These are phyloP conservation scores for Aspergillus fumigatus DNA, from an alignment of 2,329 filamentous ascomycete genomes.

Conservation along the genomic window DNA sequence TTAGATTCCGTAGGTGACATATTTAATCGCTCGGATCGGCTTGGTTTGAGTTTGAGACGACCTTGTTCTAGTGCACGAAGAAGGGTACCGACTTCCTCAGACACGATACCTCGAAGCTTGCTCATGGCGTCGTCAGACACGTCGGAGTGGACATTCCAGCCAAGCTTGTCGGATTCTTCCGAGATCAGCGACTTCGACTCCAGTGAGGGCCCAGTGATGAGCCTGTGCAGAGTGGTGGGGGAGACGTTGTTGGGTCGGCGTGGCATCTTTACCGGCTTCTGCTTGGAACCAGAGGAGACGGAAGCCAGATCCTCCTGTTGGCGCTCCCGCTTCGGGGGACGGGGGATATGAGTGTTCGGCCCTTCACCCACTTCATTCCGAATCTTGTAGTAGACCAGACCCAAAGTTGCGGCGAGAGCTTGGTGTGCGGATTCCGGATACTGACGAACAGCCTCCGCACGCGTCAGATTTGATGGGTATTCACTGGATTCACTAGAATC, in stretches of 20 bases:
- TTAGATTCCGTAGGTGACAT: constrained; percentile 32
- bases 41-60: constrained; percentile 31
- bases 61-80: constrained; percentile 35
- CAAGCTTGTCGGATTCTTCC: constrained; percentile 30
- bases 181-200: constrained; percentile 30
- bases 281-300: constrained; percentile 26
- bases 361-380: constrained; percentile 38
- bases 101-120: constrained; percentile 35
- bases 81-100: constrained; percentile 31
- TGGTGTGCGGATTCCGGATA: constrained; percentile 39
- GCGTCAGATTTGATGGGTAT: constrained; percentile 29
- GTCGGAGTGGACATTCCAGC: constrained; percentile 34
- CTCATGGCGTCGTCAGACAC: constrained; percentile 35
- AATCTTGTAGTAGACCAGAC: constrained; percentile 40
- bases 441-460: constrained; percentile 31
- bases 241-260: constrained; percentile 30
- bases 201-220: constrained; percentile 31
- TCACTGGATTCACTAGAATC: constrained; percentile 39
- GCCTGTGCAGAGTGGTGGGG: constrained; percentile 25
- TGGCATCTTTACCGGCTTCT: constrained; percentile 33
- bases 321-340: constrained; percentile 36
- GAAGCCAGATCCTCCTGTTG: constrained; percentile 33
- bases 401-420: constrained; percentile 36
- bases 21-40: constrained; percentile 26
- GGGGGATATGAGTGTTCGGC: constrained; percentile 22